These are phyloP conservation scores for Brasenia schreberi DNA, from an alignment of 164 flowering plant genomes.

Conservation along the genomic window DNA sequence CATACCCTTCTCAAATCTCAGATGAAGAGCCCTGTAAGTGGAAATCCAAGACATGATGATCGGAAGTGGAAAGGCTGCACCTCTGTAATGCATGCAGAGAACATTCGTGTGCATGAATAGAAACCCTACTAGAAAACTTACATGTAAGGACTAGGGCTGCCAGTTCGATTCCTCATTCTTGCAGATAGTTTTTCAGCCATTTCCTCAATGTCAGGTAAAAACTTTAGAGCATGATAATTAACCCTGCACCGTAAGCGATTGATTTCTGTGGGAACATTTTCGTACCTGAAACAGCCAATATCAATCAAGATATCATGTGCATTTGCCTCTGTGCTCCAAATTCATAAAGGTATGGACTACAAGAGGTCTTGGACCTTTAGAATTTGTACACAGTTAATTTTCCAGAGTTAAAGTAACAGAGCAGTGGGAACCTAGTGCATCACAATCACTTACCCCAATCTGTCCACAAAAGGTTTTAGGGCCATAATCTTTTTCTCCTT, in stretches of 20 bases:
- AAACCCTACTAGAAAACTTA: slow-evolving; percentile 11
- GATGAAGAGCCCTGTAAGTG: slow-evolving; percentile 84
- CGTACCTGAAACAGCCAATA: slow-evolving; percentile 48
- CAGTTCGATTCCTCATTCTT: slow-evolving; percentile 92
- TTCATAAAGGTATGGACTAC: not conserved
- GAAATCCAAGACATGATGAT: not conserved
- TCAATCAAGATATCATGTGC: not conserved
- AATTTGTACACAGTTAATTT: not conserved
- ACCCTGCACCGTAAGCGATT: slow-evolving; percentile 92
- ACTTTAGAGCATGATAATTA: slow-evolving; percentile 90
- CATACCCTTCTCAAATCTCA: slow-evolving; percentile 99
- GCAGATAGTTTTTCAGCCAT: slow-evolving; percentile 78
- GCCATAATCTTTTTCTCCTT: slow-evolving; percentile 99
- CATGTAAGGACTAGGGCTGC: slow-evolving; percentile 78
- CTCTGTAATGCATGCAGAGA: not conserved
- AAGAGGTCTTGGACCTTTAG: not conserved
- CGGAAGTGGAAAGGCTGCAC: not conserved
- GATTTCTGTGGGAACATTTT: slow-evolving; percentile 90
- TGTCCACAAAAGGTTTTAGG: slow-evolving; percentile 94
- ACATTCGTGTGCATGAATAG: not conserved
- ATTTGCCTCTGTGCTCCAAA: not conserved
- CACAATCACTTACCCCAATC: slow-evolving; percentile 67
- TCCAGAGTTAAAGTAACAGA: not conserved
- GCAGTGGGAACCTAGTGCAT: not conserved
- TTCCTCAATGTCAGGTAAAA: slow-evolving; percentile 86